Evolutionary conservation across 108 stramenopile species (phyloP), one percentile per base, ranked within the genome.

Genomic region (Cylindrotheca closterium): DNA sequence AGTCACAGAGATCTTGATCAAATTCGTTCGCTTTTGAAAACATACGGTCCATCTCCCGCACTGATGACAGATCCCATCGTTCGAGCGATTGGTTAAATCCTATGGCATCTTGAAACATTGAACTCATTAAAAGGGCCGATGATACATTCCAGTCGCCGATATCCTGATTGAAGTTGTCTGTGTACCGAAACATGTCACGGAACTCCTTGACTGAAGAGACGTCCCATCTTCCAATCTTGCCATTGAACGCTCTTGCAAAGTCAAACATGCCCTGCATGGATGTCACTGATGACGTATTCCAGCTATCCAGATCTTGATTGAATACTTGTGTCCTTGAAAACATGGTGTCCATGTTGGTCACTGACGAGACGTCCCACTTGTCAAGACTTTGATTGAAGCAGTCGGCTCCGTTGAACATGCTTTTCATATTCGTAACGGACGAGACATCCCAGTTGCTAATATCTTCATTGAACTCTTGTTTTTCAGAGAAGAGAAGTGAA

Each of bases 391-490:
- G 57, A 29, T 80, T 68, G 47, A 80, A 76, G 2, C 48, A 46
- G 1, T 22, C 19, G 8, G 60, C 59, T 8, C 46, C 55, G 17
- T 37, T 48, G 62, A 80, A 80, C 55, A 73, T 73, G 7, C 54
- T 31, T 46, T 60, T 27, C 50, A 75, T 37, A 48, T 47, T 30
- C 28, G 29, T 45, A 2, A 74, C 78, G 30, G 70, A 53, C n/a
- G 69, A 71, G 3, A 62, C 60, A 63, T 79, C 74, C 72, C 72
- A 78, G 0, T 51, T 58, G 55, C 61, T 51, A 15, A 75, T 34
- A 31, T 53, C 67, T 32, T 63, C 30, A 32, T 69, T 64, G 37
- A 75, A 75, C 31, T 58, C 48, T 28, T 48, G 4, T 15, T 27
- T 26, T 21, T 51, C n/a, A n/a, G n/a, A n/a, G n/a, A n/a, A n/a